phyloP scores from a whole-genome alignment of 805 yeast genomes.

The Candida sakaeoensis region DNA sequence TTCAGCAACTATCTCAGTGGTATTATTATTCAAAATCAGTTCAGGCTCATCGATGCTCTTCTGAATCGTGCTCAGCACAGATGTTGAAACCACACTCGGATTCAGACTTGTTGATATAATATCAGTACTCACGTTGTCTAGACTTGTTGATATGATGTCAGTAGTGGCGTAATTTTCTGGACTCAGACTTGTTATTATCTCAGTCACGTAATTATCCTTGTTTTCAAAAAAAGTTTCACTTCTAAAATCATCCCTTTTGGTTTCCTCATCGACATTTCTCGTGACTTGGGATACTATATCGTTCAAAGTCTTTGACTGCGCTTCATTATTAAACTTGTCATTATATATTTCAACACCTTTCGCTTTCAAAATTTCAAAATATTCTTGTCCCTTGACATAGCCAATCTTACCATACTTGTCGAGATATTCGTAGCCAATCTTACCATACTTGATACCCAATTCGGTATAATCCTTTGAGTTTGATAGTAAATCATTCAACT shows the following conservation, averaged over 20 bases:
- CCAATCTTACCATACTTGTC: slow-evolving; percentile 15
- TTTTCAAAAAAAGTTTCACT: slow-evolving; percentile 14
- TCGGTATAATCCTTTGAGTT: slow-evolving; percentile 18
- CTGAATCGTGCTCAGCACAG: too few relatives aligned
- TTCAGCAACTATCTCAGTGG: too few relatives aligned
- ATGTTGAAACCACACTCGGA: background rate
- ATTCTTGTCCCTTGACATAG: slow-evolving; percentile 6
- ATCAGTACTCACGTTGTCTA: background rate
- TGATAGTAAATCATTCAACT: slow-evolving; percentile 23
- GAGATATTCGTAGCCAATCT: slow-evolving; percentile 21
- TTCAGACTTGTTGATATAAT: background rate
- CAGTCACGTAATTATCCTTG: slow-evolving; percentile 4
- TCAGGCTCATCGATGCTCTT: too few relatives aligned
- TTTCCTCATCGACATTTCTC: slow-evolving; percentile 14
- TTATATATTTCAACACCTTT: slow-evolving; percentile 23
- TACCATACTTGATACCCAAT: slow-evolving; percentile 22
- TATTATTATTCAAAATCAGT: too few relatives aligned
- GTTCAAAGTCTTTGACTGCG: slow-evolving; percentile 14
- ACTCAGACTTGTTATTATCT: too few relatives aligned
- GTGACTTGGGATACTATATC: slow-evolving; percentile 16
- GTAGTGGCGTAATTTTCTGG: slow-evolving; percentile 8
- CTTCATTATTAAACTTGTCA: slow-evolving; percentile 24
- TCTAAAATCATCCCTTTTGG: slow-evolving; percentile 13
- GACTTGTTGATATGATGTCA: background rate
- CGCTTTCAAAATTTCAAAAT: slow-evolving; percentile 6